phyloP scores from a whole-genome alignment of 306 rosid genomes.

The Prosopis cineraria region DNA sequence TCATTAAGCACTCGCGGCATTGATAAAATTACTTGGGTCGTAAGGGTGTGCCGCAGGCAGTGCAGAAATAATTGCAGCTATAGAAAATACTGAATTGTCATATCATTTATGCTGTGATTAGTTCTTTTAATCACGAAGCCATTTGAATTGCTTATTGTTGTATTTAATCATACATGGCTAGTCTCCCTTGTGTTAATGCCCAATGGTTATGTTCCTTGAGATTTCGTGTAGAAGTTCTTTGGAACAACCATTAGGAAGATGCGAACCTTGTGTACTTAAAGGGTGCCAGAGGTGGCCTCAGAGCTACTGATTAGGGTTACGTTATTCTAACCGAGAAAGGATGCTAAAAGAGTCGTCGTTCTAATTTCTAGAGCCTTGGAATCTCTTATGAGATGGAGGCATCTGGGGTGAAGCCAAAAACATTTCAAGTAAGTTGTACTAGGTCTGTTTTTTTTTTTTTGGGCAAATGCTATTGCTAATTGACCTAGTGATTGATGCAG shows the following conservation, averaged over 20 bases:
- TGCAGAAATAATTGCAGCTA: not conserved
- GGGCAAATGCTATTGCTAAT: too few species aligned
- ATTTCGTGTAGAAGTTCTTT: not conserved
- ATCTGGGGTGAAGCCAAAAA: not conserved
- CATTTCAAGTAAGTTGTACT: not conserved
- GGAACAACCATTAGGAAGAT: not conserved
- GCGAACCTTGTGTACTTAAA: not conserved
- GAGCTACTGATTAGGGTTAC: not conserved
- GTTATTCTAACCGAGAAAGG: not conserved
- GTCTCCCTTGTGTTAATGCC: not conserved
- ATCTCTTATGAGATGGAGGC: not conserved
- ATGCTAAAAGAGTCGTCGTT: too few species aligned
- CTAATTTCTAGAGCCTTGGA: too few species aligned
- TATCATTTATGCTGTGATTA: not conserved
- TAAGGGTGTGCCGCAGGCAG: too few species aligned
- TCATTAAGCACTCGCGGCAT: too few species aligned
- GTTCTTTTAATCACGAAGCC: too few species aligned
- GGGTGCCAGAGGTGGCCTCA: not conserved
- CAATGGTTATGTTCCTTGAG: not conserved
- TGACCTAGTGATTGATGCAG: not conserved
- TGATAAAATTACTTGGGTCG: too few species aligned
- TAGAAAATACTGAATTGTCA: constrained; percentile 1
- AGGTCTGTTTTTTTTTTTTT: too few species aligned
- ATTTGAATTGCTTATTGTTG: not conserved
- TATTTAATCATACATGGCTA: not conserved